These are phyloP conservation scores for Angomonas ambiguus DNA, from an alignment of 208 protist genomes.

Conservation along the genomic window DNA sequence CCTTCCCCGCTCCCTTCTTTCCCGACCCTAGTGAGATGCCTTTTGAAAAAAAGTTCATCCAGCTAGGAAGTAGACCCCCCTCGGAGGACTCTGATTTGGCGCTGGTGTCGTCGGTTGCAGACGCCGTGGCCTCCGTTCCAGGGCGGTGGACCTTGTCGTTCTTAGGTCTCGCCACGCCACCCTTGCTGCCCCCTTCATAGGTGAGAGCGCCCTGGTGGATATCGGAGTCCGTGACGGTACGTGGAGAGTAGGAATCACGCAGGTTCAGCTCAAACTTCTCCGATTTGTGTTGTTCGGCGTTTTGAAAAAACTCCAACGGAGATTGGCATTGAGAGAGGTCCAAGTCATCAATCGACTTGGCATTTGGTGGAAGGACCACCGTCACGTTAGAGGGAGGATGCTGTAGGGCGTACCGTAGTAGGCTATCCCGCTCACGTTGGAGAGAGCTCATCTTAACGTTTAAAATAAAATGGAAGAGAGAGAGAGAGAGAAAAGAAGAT, in stretches of 20 bases:
- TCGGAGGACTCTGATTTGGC: not conserved
- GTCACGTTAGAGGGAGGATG: slow-evolving; percentile 48
- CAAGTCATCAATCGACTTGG: slow-evolving; percentile 21
- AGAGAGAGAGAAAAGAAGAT: too few species aligned
- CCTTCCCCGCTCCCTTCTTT: not conserved
- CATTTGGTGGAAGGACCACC: slow-evolving; percentile 27
- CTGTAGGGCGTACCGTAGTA: slow-evolving; percentile 50
- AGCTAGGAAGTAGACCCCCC: not conserved
- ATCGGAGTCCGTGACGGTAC: too few species aligned
- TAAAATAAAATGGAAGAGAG: slow-evolving; percentile 13
- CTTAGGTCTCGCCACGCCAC: slow-evolving; percentile 5
- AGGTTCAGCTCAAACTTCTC: not conserved
- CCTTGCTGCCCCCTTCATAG: slow-evolving; percentile 7
- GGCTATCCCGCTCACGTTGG: slow-evolving; percentile 34
- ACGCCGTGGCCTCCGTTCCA: not conserved
- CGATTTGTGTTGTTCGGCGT: not conserved
- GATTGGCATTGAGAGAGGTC: slow-evolving; percentile 29
- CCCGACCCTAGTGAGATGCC: not conserved
- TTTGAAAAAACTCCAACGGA: slow-evolving; percentile 28
- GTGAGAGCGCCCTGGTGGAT: slow-evolving; percentile 1
- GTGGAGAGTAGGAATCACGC: too few species aligned
- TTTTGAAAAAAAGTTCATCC: not conserved
- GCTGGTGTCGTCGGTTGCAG: not conserved
- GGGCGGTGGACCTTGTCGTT: not conserved
- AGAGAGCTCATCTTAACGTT: not conserved